These are phyloP conservation scores for Dentipellis fragilis DNA, from an alignment of 768 basidiomycete species.

Conservation along the genomic window DNA sequence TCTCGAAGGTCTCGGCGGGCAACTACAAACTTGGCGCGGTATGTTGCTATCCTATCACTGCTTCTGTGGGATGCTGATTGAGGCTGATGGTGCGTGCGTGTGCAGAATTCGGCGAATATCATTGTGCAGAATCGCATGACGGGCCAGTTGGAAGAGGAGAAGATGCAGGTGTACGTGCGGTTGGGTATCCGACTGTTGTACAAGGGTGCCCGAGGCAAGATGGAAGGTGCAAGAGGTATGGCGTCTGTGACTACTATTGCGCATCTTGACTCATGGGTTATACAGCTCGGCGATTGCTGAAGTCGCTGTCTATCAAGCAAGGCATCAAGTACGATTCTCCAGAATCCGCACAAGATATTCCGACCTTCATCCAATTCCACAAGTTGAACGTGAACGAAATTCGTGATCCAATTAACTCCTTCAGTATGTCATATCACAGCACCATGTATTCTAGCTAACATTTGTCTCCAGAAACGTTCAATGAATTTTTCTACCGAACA, in stretches of 20 bases:
- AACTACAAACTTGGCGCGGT: conserved; percentile 87
- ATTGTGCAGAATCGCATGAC: conserved; percentile 92
- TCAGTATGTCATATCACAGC: conserved; percentile 40
- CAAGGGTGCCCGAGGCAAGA: conserved; percentile 78
- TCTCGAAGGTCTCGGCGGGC: conserved; percentile 78
- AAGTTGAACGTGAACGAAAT: conserved; percentile 77
- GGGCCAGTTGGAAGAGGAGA: conserved; percentile 92
- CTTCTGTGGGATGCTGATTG: not conserved
- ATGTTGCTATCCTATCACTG: conserved; percentile 24
- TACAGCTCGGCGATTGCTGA: conserved; percentile 73
- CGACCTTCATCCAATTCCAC: conserved; percentile 84
- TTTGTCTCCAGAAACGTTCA: conserved; percentile 64
- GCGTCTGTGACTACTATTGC: not conserved
- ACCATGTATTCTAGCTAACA: not conserved
- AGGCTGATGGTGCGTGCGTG: not conserved
- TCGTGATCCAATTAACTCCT: conserved; percentile 70
- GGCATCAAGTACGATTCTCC: conserved; percentile 87
- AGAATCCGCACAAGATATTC: conserved; percentile 77
- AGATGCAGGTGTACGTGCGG: conserved; percentile 93
- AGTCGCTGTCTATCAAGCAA: conserved; percentile 87
- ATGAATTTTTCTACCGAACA: conserved; percentile 83
- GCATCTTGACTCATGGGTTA: not conserved
- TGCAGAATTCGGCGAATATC: conserved; percentile 92
- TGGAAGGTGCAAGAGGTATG: conserved; percentile 83
- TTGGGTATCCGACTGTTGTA: conserved; percentile 89